Base-by-base conservation (phyloP, 1,139 yeast genomes). In the Pichia sp. region DNA sequence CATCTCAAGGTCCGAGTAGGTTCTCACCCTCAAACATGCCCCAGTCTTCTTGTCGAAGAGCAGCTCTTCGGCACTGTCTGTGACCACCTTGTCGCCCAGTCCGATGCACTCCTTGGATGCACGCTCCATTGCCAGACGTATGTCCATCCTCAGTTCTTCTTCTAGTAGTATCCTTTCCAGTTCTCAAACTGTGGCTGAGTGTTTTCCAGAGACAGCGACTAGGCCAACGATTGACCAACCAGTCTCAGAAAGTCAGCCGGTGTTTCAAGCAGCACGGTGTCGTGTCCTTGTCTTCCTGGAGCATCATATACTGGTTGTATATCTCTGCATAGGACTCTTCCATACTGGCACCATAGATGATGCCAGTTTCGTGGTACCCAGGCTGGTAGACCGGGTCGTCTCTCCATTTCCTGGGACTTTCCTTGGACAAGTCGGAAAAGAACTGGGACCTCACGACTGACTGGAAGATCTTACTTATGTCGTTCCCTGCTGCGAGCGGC, bases 401-500 rank as follows among this genome's bases (percentile, higher is more conserved):
- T 52, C 67, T 64, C 78, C 78, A 75, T 53, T 58, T 47, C 11
- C 62, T 54, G 47, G 71, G 56, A 3, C 78, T 73, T 56, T 75
- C 78, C 3, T 72, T 58, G 0, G 78, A 66, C 53, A 73, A 49
- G 46, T 64, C 63, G 4, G 77, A 63, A 54, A 72, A 71, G 43
- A 68, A 63, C 7, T 57, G 46, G 57, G 70, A 73, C 11, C 64
- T 62, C 19, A 56, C 62, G 5, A 59, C 56, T 1, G 63, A 55
- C 45, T 62, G 69, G 30, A 76, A 69, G 43, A 76, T 71, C 58
- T 76, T 76, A 60, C 76, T 76, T 54, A 68, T 65, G 58, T 76
- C 80, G 51, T 70, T 71, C 8, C 77, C 76, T 15, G 80, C 80
- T 7, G 79, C 71, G 60, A 73, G 64, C 1, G 76, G 76, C 0